Base-by-base conservation (phyloP, 2,329 filamentous ascomycete species). In the Geosmithia putterillii region DNA sequence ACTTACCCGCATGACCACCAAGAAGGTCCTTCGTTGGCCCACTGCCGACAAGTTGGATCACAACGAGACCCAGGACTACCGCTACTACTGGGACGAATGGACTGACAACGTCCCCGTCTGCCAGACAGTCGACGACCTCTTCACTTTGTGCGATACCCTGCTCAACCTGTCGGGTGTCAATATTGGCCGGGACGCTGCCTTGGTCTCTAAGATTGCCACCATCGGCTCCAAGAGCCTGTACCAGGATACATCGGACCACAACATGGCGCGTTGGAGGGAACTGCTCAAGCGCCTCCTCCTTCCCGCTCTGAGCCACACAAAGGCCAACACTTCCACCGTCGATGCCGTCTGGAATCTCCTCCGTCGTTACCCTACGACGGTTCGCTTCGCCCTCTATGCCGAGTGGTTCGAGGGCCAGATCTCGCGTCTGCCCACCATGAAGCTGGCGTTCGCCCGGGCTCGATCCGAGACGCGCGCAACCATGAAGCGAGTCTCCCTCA, bases 71-170 rank as follows among this genome's bases (percentile, higher is more conserved):
- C 73, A 74, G n/a, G 76, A 84, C 42, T 96, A 95, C 59, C 79
- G 84, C 28, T 96, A 94, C 58, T 98, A 98, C 61, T 95, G 92
- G 81, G 88, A 95, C 46, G 92, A 96, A 52, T 98, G 92, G 92
- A 74, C 81, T 2, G 90, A 96, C 61, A 94, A 92, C 49, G 73
- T 98, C 39, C 94, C 92, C 1, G 67, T 95, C 18, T 98, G 92
- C 56, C 89, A 94, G 58, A 84, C 72, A 2, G 79, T 95, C 6
- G 87, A 95, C 48, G 92, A 98, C 56, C 74, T 98, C 14, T 92
- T 96, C 59, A 80, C 82, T 2, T 74, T 95, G 1, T 94, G 88
- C 60, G 76, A 79, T 45, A 89, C 87, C 1, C 73, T 98, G 19
- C 68, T 95, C 39, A 94, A 92, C 50, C 67, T 90, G 20, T 83